phyloP scores from a whole-genome alignment of 257 asterid species.

The Forsythia suspensa region DNA sequence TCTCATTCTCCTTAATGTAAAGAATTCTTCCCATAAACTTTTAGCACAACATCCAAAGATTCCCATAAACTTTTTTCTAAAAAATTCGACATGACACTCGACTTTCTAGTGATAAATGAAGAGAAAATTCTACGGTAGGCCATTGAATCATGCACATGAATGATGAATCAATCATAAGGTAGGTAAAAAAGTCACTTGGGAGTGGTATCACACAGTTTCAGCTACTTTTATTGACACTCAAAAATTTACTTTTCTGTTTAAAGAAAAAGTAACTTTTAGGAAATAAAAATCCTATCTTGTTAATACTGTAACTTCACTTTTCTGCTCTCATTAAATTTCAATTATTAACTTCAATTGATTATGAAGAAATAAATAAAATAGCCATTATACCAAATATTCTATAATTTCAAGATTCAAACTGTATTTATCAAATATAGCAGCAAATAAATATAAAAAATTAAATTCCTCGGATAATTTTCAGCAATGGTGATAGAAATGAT shows the following conservation, averaged over 20 bases:
- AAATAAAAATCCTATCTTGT: background rate
- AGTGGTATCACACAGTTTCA: no score
- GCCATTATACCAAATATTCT: background rate
- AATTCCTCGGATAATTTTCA: no score
- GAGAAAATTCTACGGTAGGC: background rate
- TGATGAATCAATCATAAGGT: background rate
- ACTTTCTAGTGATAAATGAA: background rate
- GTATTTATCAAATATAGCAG: background rate
- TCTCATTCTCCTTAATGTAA: background rate
- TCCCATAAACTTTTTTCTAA: background rate
- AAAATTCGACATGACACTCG: background rate
- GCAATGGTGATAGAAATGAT: no score
- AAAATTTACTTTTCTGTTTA: background rate
- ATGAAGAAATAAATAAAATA: background rate
- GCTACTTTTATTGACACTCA: background rate
- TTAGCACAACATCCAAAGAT: no score
- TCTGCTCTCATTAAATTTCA: no score
- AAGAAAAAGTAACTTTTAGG: background rate
- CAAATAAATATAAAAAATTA: no score
- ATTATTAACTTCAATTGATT: background rate
- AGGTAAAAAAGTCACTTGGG: background rate
- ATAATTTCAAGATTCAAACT: background rate
- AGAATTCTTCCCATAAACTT: background rate
- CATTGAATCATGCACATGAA: background rate
- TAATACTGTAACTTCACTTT: background rate